Evolutionary conservation across 768 basidiomycete species (phyloP).

Genomic region (Psilocybe azurescens): DNA sequence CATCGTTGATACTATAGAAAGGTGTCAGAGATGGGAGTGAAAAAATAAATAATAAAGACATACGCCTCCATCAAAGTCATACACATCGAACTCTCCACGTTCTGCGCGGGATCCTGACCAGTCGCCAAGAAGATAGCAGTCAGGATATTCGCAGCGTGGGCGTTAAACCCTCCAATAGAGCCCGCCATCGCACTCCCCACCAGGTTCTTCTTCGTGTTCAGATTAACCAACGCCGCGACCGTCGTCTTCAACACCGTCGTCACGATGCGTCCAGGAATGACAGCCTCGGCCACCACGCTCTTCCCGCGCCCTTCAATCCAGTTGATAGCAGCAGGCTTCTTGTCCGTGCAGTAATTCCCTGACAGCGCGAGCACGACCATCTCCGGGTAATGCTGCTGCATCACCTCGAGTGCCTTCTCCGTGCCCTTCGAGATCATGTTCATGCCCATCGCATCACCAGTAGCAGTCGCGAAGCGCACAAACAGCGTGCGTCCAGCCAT

Average conservation of each 20-base stretch:
- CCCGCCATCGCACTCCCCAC: slow-evolving; percentile 99
- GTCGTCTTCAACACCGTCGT: slow-evolving; percentile 95
- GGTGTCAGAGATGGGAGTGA: slow-evolving; percentile 1
- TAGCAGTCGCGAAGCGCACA: slow-evolving; percentile 91
- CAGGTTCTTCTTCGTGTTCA: slow-evolving; percentile 97
- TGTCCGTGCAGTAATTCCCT: slow-evolving; percentile 99
- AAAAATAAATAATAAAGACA: slow-evolving; percentile 39
- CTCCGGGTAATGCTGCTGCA: slow-evolving; percentile 82
- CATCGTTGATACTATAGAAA: slow-evolving; percentile 76
- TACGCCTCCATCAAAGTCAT: slow-evolving; percentile 99
- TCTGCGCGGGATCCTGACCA: slow-evolving; percentile 99
- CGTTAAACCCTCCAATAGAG: slow-evolving; percentile 97
- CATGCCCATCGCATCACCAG: slow-evolving; percentile 99
- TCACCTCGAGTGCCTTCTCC: slow-evolving; percentile 87
- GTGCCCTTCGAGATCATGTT: slow-evolving; percentile 99
- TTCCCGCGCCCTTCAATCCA: slow-evolving; percentile 99
- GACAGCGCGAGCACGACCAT: slow-evolving; percentile 92
- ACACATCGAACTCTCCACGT: slow-evolving; percentile 98
- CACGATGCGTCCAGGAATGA: slow-evolving; percentile 88
- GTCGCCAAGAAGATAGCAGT: slow-evolving; percentile 96
- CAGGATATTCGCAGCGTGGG: slow-evolving; percentile 96
- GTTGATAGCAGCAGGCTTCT: slow-evolving; percentile 99
- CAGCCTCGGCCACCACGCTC: slow-evolving; percentile 95
- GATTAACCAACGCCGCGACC: slow-evolving; percentile 83
- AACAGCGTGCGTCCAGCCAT: slow-evolving; percentile 94